These are phyloP conservation scores for Colletotrichum filicis DNA, from an alignment of 2,329 filamentous ascomycete species.

Conservation along the genomic window DNA sequence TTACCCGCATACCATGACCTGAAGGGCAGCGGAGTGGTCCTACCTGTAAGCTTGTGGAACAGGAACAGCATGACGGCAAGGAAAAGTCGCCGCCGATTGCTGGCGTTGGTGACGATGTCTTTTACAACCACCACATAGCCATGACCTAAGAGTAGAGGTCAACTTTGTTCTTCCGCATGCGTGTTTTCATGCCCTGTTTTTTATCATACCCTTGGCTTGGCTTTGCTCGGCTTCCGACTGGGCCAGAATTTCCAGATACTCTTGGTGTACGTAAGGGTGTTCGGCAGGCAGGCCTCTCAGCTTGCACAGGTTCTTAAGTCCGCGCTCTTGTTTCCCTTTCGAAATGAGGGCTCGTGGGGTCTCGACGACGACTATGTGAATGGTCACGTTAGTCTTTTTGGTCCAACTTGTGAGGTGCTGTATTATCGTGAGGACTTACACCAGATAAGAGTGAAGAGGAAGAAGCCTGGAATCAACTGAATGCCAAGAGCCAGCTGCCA, in stretches of 20 bases:
- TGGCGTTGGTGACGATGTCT: conserved; percentile 43
- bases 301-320: conserved; percentile 48
- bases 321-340: conserved; percentile 46
- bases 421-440: conserved; percentile 36
- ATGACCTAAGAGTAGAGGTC: not conserved
- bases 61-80: conserved; percentile 49
- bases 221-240: conserved; percentile 33
- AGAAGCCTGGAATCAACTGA: conserved; percentile 49
- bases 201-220: not conserved
- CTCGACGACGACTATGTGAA: conserved; percentile 33
- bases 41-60: conserved; percentile 55
- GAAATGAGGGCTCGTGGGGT: conserved; percentile 44
- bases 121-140: conserved; percentile 49
- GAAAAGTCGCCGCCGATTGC: conserved; percentile 47
- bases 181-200: too few species aligned
- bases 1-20: conserved; percentile 50
- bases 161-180: not conserved
- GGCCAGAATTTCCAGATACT: conserved; percentile 33
- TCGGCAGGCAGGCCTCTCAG: conserved; percentile 43
- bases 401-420: not conserved
- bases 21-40: conserved; percentile 47
- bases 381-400: not conserved
- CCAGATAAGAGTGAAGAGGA: conserved; percentile 47
- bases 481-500: conserved; percentile 51
- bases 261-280: conserved; percentile 33